These are phyloP conservation scores for Blastobotrys ciferrii DNA, from an alignment of 1,139 yeast genomes.

Conservation along the genomic window DNA sequence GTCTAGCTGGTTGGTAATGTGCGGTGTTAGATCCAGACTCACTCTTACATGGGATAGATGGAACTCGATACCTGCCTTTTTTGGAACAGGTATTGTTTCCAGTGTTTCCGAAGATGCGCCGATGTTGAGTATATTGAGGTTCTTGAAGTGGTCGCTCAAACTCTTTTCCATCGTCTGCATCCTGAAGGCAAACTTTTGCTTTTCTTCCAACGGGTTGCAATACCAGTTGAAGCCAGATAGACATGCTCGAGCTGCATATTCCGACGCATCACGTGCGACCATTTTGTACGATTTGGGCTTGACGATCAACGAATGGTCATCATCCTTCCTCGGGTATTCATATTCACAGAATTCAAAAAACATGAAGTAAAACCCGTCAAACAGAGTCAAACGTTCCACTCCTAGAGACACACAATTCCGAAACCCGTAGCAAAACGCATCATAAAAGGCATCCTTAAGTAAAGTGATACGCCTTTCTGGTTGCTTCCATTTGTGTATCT, in stretches of 20 bases:
- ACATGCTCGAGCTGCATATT: conserved; percentile 11
- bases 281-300: conserved; percentile 4
- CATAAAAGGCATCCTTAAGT: conserved; percentile 3
- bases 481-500: conserved; percentile 5
- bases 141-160: conserved; percentile 5
- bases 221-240: conserved; percentile 13
- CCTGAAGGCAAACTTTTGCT: not conserved
- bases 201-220: conserved; percentile 2
- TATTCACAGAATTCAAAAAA: conserved; percentile 11
- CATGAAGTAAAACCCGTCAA: conserved; percentile 13
- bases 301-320: not conserved
- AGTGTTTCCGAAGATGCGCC: conserved; percentile 5
- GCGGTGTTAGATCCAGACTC: not conserved
- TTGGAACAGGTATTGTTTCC: not conserved
- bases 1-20: not conserved
- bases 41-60: not conserved
- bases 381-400: conserved; percentile 9
- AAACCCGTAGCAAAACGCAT: conserved; percentile 10
- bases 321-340: not conserved
- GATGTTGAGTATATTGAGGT: not conserved
- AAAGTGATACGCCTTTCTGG: not conserved
- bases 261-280: conserved; percentile 6
- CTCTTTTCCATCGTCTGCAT: not conserved
- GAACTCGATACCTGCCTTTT: not conserved
- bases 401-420: conserved; percentile 9